These are phyloP conservation scores for Crassisporium funariophilum DNA, from an alignment of 768 basidiomycete species.

Conservation along the genomic window DNA sequence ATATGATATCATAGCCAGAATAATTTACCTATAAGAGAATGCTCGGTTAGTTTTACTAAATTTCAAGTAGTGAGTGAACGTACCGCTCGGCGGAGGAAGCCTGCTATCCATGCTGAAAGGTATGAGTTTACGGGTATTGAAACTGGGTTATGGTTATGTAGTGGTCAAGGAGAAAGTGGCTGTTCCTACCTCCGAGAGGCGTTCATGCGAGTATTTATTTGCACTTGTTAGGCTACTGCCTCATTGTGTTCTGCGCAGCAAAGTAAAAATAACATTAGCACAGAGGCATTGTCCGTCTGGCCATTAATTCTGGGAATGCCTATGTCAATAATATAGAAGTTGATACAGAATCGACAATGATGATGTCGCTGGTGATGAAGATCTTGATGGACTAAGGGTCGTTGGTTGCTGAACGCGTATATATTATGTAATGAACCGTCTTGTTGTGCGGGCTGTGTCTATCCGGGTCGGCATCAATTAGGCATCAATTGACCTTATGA, in stretches of 20 bases:
- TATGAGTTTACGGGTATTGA: not conserved
- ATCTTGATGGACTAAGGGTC: no score
- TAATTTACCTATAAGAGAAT: no score
- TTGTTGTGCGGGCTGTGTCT: slow-evolving; percentile 1
- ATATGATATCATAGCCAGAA: not conserved
- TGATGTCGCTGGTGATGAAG: no score
- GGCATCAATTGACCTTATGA: slow-evolving; percentile 7
- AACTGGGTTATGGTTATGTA: slow-evolving; percentile 3
- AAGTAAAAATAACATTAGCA: not conserved
- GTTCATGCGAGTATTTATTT: slow-evolving; percentile 12
- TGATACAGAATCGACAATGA: no score
- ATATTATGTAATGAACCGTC: no score
- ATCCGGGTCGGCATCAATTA: slow-evolving; percentile 16
- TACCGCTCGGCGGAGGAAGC: slow-evolving; percentile 45
- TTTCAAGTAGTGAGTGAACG: slow-evolving; percentile 15
- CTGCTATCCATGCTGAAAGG: slow-evolving; percentile 34
- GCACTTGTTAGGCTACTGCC: slow-evolving; percentile 1
- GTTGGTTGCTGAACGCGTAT: no score
- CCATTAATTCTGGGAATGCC: no score
- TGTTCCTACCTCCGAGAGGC: slow-evolving; percentile 3
- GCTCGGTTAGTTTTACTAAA: no score
- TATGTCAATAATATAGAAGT: no score
- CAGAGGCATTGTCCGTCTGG: no score
- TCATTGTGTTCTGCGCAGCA: slow-evolving; percentile 1
- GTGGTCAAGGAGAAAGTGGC: slow-evolving; percentile 10